These are phyloP conservation scores for Calonectria pauciramosa DNA, from an alignment of 2,329 filamentous ascomycete genomes.

Conservation along the genomic window DNA sequence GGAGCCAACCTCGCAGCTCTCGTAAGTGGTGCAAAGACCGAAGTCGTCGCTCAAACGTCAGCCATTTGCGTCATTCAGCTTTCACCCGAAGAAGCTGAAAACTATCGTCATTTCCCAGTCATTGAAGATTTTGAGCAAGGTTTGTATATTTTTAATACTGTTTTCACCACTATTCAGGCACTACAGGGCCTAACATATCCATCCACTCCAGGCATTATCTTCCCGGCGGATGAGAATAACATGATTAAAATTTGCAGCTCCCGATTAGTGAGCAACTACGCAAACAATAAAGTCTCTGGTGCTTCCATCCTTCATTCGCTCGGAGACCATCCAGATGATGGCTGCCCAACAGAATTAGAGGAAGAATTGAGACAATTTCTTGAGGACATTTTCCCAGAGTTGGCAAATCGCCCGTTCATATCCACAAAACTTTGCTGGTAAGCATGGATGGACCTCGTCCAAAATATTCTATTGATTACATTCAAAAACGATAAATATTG, in stretches of 20 bases:
- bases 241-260: constrained; percentile 69
- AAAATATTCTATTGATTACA: neutral
- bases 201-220: constrained; percentile 58
- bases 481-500: neutral
- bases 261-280: constrained; percentile 64
- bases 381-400: constrained; percentile 48
- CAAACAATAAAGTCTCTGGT: constrained; percentile 46
- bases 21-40: constrained; percentile 70
- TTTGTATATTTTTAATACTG: neutral
- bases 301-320: constrained; percentile 37
- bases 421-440: constrained; percentile 60
- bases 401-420: constrained; percentile 61
- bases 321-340: constrained; percentile 40
- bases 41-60: constrained; percentile 75
- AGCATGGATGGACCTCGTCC: constrained; percentile 41
- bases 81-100: constrained; percentile 67
- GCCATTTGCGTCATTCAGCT: constrained; percentile 74
- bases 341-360: constrained; percentile 64
- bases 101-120: constrained; percentile 58
- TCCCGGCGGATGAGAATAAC: constrained; percentile 63
- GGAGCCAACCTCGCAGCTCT: constrained; percentile 76
- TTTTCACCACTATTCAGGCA: neutral
- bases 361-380: constrained; percentile 66
- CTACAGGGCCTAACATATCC: neutral
- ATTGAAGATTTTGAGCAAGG: constrained; percentile 49